phyloP scores from a whole-genome alignment of 2,329 filamentous ascomycete genomes.

The Corinectria fuckeliana region DNA sequence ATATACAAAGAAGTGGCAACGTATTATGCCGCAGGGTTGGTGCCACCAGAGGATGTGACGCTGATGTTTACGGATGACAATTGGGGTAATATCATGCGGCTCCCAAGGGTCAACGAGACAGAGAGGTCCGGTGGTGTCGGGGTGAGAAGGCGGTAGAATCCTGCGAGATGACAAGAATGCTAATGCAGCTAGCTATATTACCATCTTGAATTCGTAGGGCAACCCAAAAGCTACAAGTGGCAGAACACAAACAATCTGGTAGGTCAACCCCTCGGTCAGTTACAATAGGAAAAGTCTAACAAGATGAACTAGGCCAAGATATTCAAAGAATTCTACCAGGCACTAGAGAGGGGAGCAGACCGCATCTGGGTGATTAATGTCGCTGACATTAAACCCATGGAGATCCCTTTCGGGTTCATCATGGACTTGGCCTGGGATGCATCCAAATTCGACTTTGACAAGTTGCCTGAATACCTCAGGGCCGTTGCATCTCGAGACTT shows the following conservation, averaged over 20 bases:
- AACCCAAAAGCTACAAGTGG: slow-evolving; percentile 66
- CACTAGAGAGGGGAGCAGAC: slow-evolving; percentile 61
- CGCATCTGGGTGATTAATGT: slow-evolving; percentile 71
- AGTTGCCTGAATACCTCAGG: neutral
- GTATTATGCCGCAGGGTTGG: slow-evolving; percentile 65
- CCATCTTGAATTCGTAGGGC: slow-evolving; percentile 68
- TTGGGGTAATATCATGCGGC: slow-evolving; percentile 63
- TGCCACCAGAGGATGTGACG: slow-evolving; percentile 66
- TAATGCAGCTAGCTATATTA: slow-evolving; percentile 49
- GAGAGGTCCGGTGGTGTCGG: slow-evolving; percentile 62
- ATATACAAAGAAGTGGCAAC: slow-evolving; percentile 71
- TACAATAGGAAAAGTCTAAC: too few species aligned
- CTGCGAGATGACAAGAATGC: neutral
- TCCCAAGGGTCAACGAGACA: slow-evolving; percentile 60
- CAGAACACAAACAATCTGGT: slow-evolving; percentile 55
- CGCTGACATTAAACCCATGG: slow-evolving; percentile 67
- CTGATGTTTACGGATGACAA: slow-evolving; percentile 70
- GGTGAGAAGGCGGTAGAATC: slow-evolving; percentile 44
- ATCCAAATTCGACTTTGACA: slow-evolving; percentile 34
- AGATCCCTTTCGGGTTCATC: slow-evolving; percentile 63
- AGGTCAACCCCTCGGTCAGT: too few species aligned
- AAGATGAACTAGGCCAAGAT: slow-evolving; percentile 37
- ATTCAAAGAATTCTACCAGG: slow-evolving; percentile 54
- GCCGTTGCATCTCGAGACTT: slow-evolving; percentile 18
- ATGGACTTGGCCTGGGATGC: slow-evolving; percentile 58